Conservation (phyloP, 2,329 filamentous ascomycete genomes). For the Colletotrichum tropicicola region DNA sequence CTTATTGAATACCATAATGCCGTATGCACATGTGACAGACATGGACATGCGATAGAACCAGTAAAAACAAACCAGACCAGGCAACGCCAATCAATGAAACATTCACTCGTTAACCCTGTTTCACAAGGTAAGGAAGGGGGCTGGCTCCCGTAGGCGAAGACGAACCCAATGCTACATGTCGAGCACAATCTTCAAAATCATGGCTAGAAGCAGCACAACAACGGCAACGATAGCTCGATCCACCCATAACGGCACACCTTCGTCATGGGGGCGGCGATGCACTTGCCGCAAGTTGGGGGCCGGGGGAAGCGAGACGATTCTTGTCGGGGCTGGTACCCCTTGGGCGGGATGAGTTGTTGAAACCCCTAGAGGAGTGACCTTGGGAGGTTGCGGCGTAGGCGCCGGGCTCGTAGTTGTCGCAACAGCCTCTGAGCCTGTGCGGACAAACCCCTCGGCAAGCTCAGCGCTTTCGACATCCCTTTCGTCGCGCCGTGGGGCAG, state of each 20-base stretch:
- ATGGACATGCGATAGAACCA: not conserved
- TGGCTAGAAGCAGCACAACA: conserved; percentile 72
- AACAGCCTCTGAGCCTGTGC: conserved; percentile 48
- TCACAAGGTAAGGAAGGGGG: no score
- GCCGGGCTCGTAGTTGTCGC: not conserved
- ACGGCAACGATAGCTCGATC: conserved; percentile 83
- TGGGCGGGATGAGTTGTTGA: conserved; percentile 32
- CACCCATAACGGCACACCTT: conserved; percentile 76
- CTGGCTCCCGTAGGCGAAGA: no score
- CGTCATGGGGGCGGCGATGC: conserved; percentile 37
- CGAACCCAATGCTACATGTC: conserved; percentile 32
- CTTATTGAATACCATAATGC: no score
- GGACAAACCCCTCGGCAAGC: conserved; percentile 67
- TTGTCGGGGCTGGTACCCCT: conserved; percentile 38
- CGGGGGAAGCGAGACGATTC: conserved; percentile 36
- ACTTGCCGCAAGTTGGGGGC: conserved; percentile 23
- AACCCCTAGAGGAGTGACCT: not conserved
- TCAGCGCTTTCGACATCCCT: conserved; percentile 54
- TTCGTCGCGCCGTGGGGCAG: conserved; percentile 25
- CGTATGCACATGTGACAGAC: not conserved
- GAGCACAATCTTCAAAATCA: conserved; percentile 69
- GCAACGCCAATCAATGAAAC: not conserved
- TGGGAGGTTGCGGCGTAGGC: not conserved
- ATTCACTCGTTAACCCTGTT: not conserved
- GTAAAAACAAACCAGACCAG: not conserved